Evolutionary conservation across 768 basidiomycete species (phyloP), one percentile per base, ranked within the genome.

Genomic region (Pisolithus marmoratus): DNA sequence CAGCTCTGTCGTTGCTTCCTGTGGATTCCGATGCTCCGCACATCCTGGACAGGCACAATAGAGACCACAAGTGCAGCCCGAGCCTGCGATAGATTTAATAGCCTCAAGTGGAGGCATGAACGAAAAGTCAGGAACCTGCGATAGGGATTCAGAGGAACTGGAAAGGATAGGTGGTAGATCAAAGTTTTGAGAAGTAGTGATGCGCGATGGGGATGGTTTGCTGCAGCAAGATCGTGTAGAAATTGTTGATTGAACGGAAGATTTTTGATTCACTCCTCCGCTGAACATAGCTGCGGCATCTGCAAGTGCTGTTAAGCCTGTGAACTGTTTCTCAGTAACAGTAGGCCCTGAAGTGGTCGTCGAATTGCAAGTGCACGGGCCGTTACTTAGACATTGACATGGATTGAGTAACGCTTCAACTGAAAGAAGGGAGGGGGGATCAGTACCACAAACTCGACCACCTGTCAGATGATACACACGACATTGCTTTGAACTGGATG

Each of bases 41-140:
- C 87, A 90, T 31, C 86, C 86, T 0, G 86, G 86, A 65, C 87
- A 90, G 14, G 75, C 75, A 60, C 87, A 90, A 38, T 70, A 69
- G 40, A 80, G 64, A 27, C 86, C 86, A 60, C 87, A 89, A 8
- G 82, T 85, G 62, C 87, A 90, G 2, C 83, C 85, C 2, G 85
- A 77, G 14, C 80, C 83, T 2, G 84, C 83, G 12, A 84, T 64
- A 5, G 83, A 82, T 20, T 72, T 70, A 41, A 84, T 74, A 40
- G 73, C 69, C 58, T 76, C 80, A 60, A 85, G 76, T 1, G 85
- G 76, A 14, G 84, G 83, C 66, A 88, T 83, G 14, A 68, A 64
- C 22, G 75, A 72, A 55, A 83, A 87, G 15, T 71, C 63, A 17
- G 80, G 80, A 23, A 64, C 20, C 15, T 47, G 46, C 8, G 66